Percentiles rank a stretch among this genome's conserved stretches.
phyloP scores from a whole-genome alignment of 1,284 basidiomycete species.

The Ceraceosorus guamensis region DNA sequence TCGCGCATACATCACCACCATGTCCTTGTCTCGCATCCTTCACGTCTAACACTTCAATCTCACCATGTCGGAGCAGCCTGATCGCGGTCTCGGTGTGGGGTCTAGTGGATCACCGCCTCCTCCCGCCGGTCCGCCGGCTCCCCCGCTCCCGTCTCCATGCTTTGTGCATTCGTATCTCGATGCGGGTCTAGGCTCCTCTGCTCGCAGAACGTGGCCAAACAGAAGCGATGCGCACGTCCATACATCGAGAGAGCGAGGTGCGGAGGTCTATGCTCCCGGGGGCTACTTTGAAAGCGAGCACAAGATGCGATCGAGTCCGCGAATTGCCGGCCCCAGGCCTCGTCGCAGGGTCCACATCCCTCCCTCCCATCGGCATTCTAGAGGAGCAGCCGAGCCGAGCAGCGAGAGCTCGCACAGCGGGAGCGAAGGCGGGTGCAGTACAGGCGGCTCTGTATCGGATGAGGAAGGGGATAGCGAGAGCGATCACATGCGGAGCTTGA shows the following conservation, averaged over 20 bases:
- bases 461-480: constrained; percentile 8
- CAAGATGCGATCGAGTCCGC: background rate
- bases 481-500: constrained; percentile 60
- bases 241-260: background rate
- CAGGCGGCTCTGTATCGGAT: constrained; percentile 9
- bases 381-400: constrained; percentile 5
- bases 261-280: background rate
- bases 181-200: constrained; percentile 15
- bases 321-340: background rate
- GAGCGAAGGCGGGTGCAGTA: constrained; percentile 2
- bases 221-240: background rate
- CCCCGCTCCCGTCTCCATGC: constrained; percentile 14
- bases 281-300: background rate
- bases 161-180: constrained; percentile 38
- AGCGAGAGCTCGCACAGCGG: background rate
- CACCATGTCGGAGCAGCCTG: too few species aligned
- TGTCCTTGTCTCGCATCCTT: too few species aligned
- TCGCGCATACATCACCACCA: too few species aligned
- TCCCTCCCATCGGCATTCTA: background rate
- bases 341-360: background rate
- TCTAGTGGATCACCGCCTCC: background rate
- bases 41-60: too few species aligned
- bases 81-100: too few species aligned
- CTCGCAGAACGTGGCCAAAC: background rate
- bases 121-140: background rate